phyloP scores from a whole-genome alignment of 1,284 basidiomycete genomes.

The Ceratobasidium sp. region DNA sequence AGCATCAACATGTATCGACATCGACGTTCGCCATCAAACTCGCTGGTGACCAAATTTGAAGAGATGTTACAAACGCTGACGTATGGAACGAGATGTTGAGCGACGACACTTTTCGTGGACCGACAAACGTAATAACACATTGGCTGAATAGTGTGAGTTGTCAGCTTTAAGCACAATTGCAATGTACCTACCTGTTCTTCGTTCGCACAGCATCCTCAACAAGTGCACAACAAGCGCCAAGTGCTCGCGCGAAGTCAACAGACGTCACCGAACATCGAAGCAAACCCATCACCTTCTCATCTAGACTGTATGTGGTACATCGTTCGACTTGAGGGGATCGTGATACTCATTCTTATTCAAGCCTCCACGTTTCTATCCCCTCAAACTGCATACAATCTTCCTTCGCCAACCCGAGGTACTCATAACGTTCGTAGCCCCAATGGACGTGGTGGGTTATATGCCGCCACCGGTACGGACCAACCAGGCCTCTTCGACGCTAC shows the following conservation, averaged over 20 bases:
- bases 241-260: neutral
- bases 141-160: conserved; percentile 23
- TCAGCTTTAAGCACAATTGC: neutral
- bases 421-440: too few species aligned
- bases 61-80: conserved; percentile 8
- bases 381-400: too few species aligned
- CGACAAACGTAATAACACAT: neutral
- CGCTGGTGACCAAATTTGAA: conserved; percentile 23
- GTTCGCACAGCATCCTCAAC: conserved; percentile 9
- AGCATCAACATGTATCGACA: conserved; percentile 31
- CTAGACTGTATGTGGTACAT: too few species aligned
- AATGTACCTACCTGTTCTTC: neutral
- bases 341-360: too few species aligned
- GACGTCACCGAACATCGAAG: neutral
- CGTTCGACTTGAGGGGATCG: too few species aligned
- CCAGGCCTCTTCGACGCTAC: too few species aligned
- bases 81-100: conserved; percentile 5
- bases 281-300: neutral
- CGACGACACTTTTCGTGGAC: conserved; percentile 13
- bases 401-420: too few species aligned
- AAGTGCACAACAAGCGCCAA: neutral
- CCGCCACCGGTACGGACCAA: too few species aligned
- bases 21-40: conserved; percentile 25
- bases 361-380: too few species aligned
- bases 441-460: too few species aligned